These are phyloP conservation scores for Euptelea pleiosperma DNA, from an alignment of 164 flowering plant genomes.

Conservation along the genomic window DNA sequence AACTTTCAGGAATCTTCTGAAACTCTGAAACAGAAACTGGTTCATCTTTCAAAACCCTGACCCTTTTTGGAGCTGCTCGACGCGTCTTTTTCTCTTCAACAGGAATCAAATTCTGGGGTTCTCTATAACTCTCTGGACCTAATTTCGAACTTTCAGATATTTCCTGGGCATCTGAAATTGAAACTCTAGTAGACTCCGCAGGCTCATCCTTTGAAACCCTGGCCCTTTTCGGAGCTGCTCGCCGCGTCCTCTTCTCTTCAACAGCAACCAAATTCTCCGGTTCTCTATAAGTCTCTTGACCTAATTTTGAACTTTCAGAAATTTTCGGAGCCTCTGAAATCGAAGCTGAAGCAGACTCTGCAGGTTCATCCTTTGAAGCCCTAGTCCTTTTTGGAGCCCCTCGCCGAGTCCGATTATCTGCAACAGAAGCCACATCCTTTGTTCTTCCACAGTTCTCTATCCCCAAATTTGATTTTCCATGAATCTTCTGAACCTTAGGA, in stretches of 20 bases:
- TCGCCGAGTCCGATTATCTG: constrained; percentile 12
- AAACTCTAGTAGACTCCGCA: not conserved
- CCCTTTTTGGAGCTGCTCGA: not conserved
- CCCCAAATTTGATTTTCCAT: not conserved
- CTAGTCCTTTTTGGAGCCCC: constrained; percentile 13
- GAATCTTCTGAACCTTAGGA: not conserved
- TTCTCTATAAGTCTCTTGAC: too few species aligned
- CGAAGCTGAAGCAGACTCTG: not conserved
- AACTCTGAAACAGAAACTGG: too few species aligned
- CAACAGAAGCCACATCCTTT: not conserved
- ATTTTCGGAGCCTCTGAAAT: not conserved
- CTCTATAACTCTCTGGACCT: constrained; percentile 8
- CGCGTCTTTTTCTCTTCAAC: constrained; percentile 10
- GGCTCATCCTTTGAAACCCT: not conserved
- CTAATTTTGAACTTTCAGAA: not conserved
- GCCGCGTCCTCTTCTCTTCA: not conserved
- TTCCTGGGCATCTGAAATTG: not conserved
- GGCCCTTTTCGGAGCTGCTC: too few species aligned
- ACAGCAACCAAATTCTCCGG: not conserved
- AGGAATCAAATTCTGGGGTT: constrained; percentile 4
- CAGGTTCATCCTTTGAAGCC: constrained; percentile 8
- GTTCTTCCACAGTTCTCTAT: too few species aligned
- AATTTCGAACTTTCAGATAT: constrained; percentile 6
- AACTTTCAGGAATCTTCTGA: not conserved
- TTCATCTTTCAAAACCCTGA: constrained; percentile 2